Conservation (phyloP, 768 basidiomycete species). For the Phaeolepiota aurea region DNA sequence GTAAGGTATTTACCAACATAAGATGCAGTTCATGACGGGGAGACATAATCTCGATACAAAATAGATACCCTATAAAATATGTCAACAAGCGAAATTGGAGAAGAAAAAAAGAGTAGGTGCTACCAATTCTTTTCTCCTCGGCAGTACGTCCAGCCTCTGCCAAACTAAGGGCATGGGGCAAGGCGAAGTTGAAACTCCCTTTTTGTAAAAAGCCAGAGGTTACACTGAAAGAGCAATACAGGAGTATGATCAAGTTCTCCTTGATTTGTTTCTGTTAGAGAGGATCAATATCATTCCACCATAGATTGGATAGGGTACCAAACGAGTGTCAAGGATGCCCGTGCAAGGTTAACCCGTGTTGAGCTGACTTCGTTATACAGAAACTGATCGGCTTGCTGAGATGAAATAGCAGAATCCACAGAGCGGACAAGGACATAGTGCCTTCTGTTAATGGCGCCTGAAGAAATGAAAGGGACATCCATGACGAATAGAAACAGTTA, state of each 20-base stretch:
- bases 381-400: slow-evolving; percentile 52
- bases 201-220: slow-evolving; percentile 30
- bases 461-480: slow-evolving; percentile 72
- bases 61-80: slow-evolving; percentile 55
- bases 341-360: slow-evolving; percentile 44
- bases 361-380: slow-evolving; percentile 51
- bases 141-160: slow-evolving; percentile 59
- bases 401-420: slow-evolving; percentile 53
- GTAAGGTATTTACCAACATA: slow-evolving; percentile 81
- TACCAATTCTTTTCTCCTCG: slow-evolving; percentile 64
- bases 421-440: slow-evolving; percentile 73
- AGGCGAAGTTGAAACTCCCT: slow-evolving; percentile 58
- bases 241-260: slow-evolving; percentile 57
- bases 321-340: slow-evolving; percentile 45
- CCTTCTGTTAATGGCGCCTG: slow-evolving; percentile 66
- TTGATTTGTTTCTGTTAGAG: slow-evolving; percentile 48
- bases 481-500: slow-evolving; percentile 23
- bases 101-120: background rate
- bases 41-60: slow-evolving; percentile 69
- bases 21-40: slow-evolving; percentile 60
- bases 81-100: slow-evolving; percentile 2
- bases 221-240: slow-evolving; percentile 58
- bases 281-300: slow-evolving; percentile 6
- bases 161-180: slow-evolving; percentile 69
- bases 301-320: slow-evolving; percentile 18